Evolutionary conservation across 2,329 filamentous ascomycete genomes (phyloP).

Genomic region (Sclerotinia sclerotiorum): DNA sequence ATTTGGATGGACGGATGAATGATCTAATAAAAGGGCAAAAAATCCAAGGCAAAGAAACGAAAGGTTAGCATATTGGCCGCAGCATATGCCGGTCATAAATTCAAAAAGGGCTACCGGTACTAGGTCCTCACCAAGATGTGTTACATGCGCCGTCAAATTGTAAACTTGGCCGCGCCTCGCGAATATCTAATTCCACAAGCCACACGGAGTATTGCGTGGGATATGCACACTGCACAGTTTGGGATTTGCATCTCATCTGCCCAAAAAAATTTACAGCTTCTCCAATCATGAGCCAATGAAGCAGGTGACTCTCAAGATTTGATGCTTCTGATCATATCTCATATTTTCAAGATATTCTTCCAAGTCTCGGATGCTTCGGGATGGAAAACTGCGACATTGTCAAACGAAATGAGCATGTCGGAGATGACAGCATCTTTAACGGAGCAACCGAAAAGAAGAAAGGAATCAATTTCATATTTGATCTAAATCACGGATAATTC

Average conservation of each 20-base stretch:
- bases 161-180: conserved; percentile 20
- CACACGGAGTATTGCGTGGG: not conserved
- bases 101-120: not conserved
- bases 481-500: not conserved
- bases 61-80: not conserved
- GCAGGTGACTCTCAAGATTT: conserved; percentile 18
- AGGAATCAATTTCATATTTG: not conserved
- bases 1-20: not conserved
- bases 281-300: not conserved
- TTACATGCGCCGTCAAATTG: conserved; percentile 15
- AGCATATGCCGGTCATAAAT: conserved; percentile 19
- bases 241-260: conserved; percentile 19
- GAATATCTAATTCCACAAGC: conserved; percentile 13
- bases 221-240: conserved; percentile 13
- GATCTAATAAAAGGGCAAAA: not conserved
- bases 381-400: not conserved
- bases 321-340: conserved; percentile 17
- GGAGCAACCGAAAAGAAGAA: not conserved
- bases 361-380: conserved; percentile 4
- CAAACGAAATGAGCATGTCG: conserved; percentile 9
- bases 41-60: not conserved
- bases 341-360: conserved; percentile 14
- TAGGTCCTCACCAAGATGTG: conserved; percentile 2
- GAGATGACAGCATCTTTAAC: not conserved
- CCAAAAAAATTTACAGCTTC: not conserved